phyloP scores from a whole-genome alignment of 1,139 yeast genomes.

The Yamadazyma aaseri region DNA sequence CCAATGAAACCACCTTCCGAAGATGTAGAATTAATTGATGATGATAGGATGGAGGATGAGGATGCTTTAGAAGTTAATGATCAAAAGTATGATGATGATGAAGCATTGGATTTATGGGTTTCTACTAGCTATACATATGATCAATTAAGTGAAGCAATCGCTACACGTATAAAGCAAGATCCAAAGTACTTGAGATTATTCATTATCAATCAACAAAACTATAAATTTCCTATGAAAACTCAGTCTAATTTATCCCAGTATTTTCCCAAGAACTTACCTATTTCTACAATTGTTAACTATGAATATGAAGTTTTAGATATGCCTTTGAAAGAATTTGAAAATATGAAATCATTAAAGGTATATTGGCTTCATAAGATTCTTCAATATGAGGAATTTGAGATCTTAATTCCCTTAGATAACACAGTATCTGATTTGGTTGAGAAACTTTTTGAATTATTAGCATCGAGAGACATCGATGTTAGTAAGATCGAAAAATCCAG shows the following conservation, averaged over 20 bases:
- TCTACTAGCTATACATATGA: slow-evolving; percentile 59
- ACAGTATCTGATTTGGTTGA: slow-evolving; percentile 56
- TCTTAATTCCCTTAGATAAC: slow-evolving; percentile 64
- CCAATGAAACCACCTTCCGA: slow-evolving; percentile 33
- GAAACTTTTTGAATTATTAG: slow-evolving; percentile 55
- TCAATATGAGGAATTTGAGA: slow-evolving; percentile 67
- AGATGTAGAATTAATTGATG: slow-evolving; percentile 1
- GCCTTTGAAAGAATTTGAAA: slow-evolving; percentile 74
- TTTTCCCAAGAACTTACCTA: slow-evolving; percentile 50
- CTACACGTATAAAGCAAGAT: slow-evolving; percentile 49
- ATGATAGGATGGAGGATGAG: background rate
- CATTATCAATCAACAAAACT: slow-evolving; percentile 55
- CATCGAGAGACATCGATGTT: slow-evolving; percentile 33
- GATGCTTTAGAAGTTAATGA: slow-evolving; percentile 27
- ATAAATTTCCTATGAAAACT: slow-evolving; percentile 48
- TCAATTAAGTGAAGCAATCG: slow-evolving; percentile 61
- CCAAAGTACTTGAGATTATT: slow-evolving; percentile 66
- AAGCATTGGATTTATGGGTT: slow-evolving; percentile 64
- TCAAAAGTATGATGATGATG: slow-evolving; percentile 18
- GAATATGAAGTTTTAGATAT: slow-evolving; percentile 79
- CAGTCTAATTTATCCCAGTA: slow-evolving; percentile 41
- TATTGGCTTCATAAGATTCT: slow-evolving; percentile 63
- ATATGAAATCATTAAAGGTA: slow-evolving; percentile 61
- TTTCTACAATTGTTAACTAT: slow-evolving; percentile 46
- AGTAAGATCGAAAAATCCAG: slow-evolving; percentile 48